These are phyloP conservation scores for Penicillium sp. DNA, from an alignment of 2,329 filamentous ascomycete genomes.

Conservation along the genomic window DNA sequence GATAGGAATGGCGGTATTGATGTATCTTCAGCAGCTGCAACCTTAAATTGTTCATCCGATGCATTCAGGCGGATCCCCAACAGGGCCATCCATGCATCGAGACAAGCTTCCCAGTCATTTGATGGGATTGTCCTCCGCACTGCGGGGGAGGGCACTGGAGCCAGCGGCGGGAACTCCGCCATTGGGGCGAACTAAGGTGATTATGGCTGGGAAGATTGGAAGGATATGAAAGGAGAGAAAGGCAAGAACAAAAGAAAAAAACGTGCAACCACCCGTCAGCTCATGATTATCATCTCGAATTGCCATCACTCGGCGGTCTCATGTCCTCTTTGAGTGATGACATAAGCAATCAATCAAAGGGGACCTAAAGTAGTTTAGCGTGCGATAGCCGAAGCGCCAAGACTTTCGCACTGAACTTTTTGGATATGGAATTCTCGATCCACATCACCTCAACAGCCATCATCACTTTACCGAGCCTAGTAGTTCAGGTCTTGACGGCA, in stretches of 20 bases:
- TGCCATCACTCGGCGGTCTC: slow-evolving; percentile 4
- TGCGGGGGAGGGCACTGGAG: slow-evolving; percentile 68
- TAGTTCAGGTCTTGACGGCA: slow-evolving; percentile 78
- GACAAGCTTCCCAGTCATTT: slow-evolving; percentile 72
- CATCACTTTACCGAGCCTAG: slow-evolving; percentile 78
- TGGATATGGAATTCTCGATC: slow-evolving; percentile 20
- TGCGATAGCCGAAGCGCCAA: slow-evolving; percentile 42
- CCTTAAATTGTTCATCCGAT: slow-evolving; percentile 55
- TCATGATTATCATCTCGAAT: slow-evolving; percentile 5
- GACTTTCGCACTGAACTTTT: slow-evolving; percentile 30
- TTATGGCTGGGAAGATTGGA: slow-evolving; percentile 5
- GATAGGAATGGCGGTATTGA: slow-evolving; percentile 63
- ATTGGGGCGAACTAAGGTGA: slow-evolving; percentile 9
- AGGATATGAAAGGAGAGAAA: background rate
- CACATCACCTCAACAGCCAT: slow-evolving; percentile 40
- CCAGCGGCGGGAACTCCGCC: slow-evolving; percentile 66
- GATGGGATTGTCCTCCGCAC: slow-evolving; percentile 66
- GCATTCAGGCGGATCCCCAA: slow-evolving; percentile 63
- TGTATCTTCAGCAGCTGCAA: slow-evolving; percentile 53
- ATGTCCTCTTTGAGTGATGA: slow-evolving; percentile 17
- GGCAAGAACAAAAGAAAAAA: slow-evolving; percentile 11
- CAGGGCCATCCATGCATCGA: slow-evolving; percentile 73
- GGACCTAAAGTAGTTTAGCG: slow-evolving; percentile 36
- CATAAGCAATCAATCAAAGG: slow-evolving; percentile 10
- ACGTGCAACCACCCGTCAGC: slow-evolving; percentile 1